Conservation (phyloP, 2,329 filamentous ascomycete species). For the Ustilaginoidea virens region DNA sequence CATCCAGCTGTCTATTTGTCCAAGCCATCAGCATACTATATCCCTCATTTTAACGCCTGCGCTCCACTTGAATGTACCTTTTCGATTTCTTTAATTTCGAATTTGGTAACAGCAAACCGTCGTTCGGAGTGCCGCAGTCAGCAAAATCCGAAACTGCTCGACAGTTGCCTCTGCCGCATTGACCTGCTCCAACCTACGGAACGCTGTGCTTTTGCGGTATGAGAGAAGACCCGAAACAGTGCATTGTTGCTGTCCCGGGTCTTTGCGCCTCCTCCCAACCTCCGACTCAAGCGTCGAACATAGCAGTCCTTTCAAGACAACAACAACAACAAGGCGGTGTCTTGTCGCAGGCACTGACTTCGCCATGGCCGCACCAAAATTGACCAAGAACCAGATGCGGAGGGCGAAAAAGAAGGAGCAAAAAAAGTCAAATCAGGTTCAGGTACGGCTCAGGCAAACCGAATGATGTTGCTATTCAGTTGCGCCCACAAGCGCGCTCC, state of each 20-base stretch:
- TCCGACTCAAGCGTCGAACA: slow-evolving; percentile 18
- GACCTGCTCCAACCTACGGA: not conserved
- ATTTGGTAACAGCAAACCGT: no score
- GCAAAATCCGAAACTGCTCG: no score
- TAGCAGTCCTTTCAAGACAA: slow-evolving; percentile 12
- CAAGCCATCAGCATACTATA: no score
- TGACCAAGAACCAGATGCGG: slow-evolving; percentile 87
- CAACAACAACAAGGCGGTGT: slow-evolving; percentile 12
- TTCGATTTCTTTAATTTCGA: no score
- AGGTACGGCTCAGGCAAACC: no score
- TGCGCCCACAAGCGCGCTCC: no score
- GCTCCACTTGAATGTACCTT: no score
- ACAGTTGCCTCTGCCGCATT: not conserved
- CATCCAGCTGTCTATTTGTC: no score
- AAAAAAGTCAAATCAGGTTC: slow-evolving; percentile 49
- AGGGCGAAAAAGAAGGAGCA: slow-evolving; percentile 90
- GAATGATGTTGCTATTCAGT: no score
- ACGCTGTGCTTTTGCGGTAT: slow-evolving; percentile 10
- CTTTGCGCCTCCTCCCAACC: slow-evolving; percentile 22
- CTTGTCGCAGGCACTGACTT: slow-evolving; percentile 10
- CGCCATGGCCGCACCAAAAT: slow-evolving; percentile 52
- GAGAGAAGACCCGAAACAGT: slow-evolving; percentile 23
- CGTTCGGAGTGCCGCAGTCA: no score
- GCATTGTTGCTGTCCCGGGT: slow-evolving; percentile 16
- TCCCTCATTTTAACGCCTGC: no score